Evolutionary conservation across 805 yeast genomes (phyloP).

Genomic region (Cyberlindnera americana): DNA sequence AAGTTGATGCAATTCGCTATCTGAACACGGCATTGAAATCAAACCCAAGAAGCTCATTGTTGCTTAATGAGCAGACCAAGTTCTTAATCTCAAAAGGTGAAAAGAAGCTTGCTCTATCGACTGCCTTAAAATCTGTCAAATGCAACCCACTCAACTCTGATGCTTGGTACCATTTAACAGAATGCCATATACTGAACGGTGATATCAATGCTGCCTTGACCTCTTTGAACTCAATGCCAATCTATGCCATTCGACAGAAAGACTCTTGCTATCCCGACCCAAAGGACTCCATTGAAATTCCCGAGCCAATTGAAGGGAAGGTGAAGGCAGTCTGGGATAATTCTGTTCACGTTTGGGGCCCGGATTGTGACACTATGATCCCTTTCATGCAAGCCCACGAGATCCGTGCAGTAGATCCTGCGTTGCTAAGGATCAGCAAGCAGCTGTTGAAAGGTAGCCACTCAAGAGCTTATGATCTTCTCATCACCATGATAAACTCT

Average conservation of each 20-base stretch:
- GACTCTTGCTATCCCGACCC: conserved; percentile 44
- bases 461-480: conserved; percentile 59
- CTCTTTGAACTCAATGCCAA: conserved; percentile 72
- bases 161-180: conserved; percentile 64
- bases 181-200: conserved; percentile 52
- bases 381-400: conserved; percentile 27
- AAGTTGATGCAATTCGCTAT: conserved; percentile 32
- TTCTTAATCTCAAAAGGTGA: conserved; percentile 54
- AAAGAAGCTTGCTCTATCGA: conserved; percentile 51
- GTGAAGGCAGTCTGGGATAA: conserved; percentile 45
- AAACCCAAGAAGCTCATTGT: conserved; percentile 20
- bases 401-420: conserved; percentile 43
- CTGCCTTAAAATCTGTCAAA: conserved; percentile 58
- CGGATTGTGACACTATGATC: conserved; percentile 25
- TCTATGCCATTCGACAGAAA: conserved; percentile 41
- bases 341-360: conserved; percentile 25
- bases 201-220: conserved; percentile 59
- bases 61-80: conserved; percentile 47
- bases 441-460: conserved; percentile 51
- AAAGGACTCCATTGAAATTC: conserved; percentile 42
- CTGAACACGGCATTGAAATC: conserved; percentile 27
- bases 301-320: conserved; percentile 53
- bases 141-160: conserved; percentile 75
- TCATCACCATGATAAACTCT: conserved; percentile 62
- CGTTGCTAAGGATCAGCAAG: conserved; percentile 48